These are phyloP conservation scores for Trebouxia gelatinosa DNA, from an alignment of 163 green algal species.

Conservation along the genomic window DNA sequence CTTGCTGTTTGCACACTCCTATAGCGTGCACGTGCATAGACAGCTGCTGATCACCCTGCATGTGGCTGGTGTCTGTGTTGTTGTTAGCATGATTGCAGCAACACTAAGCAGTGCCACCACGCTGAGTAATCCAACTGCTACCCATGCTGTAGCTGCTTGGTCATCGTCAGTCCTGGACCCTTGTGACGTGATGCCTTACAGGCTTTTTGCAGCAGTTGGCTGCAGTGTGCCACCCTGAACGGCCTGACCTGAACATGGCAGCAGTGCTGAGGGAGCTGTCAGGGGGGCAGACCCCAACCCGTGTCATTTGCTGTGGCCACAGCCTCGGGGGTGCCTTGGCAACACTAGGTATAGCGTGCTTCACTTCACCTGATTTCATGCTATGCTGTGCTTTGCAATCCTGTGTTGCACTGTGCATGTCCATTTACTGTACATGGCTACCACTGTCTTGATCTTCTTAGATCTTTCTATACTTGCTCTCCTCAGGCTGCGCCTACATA, in stretches of 20 bases:
- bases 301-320: conserved; percentile 44
- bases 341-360: conserved; percentile 23
- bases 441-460: too few species aligned
- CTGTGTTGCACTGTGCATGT: background rate
- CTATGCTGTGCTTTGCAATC: background rate
- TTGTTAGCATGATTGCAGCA: too few species aligned
- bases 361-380: too few species aligned
- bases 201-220: conserved; percentile 79
- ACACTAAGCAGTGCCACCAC: background rate
- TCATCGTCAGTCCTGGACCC: conserved; percentile 53
- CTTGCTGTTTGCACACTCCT: too few species aligned
- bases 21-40: too few species aligned
- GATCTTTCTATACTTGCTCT: too few species aligned
- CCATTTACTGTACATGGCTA: too few species aligned
- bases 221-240: conserved; percentile 93
- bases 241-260: too few species aligned
- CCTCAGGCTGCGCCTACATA: too few species aligned
- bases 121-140: too few species aligned
- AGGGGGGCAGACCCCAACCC: conserved; percentile 33
- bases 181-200: conserved; percentile 82
- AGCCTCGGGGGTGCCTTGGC: conserved; percentile 43
- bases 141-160: background rate
- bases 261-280: conserved; percentile 32
- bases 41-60: too few species aligned
- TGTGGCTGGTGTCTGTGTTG: too few species aligned